Conservation (phyloP, 768 basidiomycete genomes). For the Crassisporium funariophilum region DNA sequence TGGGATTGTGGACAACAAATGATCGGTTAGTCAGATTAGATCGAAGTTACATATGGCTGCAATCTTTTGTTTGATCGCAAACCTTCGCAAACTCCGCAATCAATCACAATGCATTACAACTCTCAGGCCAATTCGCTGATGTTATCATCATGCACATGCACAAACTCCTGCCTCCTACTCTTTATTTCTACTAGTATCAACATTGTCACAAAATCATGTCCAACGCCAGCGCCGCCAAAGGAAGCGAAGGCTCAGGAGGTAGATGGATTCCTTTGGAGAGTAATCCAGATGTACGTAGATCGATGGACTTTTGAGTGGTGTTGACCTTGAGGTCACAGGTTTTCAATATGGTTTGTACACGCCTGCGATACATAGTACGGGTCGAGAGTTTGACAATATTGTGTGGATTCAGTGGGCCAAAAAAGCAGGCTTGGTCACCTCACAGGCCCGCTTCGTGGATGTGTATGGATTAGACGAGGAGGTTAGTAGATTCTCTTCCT, state of each 20-base stretch:
- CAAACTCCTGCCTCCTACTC: too few species aligned
- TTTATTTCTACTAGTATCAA: too few species aligned
- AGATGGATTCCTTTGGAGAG: conserved; percentile 84
- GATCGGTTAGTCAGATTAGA: too few species aligned
- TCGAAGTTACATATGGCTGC: too few species aligned
- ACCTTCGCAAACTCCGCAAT: too few species aligned
- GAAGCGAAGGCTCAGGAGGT: conserved; percentile 26
- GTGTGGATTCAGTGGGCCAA: conserved; percentile 57
- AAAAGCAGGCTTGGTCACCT: conserved; percentile 61
- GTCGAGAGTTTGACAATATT: not conserved
- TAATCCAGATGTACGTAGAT: conserved; percentile 49
- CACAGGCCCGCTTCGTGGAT: conserved; percentile 60
- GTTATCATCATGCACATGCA: too few species aligned
- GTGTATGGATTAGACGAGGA: conserved; percentile 74
- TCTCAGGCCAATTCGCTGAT: too few species aligned
- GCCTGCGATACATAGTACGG: not conserved
- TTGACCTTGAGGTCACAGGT: conserved; percentile 36
- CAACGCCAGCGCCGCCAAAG: too few species aligned
- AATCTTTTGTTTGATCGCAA: too few species aligned
- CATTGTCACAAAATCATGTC: too few species aligned
- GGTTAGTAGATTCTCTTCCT: conserved; percentile 34
- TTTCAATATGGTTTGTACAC: conserved; percentile 42
- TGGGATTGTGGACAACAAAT: too few species aligned
- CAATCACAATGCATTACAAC: too few species aligned
- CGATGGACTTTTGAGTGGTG: conserved; percentile 3